Base-by-base conservation (phyloP, 768 basidiomycete species). In the Glaciozyma martinii region DNA sequence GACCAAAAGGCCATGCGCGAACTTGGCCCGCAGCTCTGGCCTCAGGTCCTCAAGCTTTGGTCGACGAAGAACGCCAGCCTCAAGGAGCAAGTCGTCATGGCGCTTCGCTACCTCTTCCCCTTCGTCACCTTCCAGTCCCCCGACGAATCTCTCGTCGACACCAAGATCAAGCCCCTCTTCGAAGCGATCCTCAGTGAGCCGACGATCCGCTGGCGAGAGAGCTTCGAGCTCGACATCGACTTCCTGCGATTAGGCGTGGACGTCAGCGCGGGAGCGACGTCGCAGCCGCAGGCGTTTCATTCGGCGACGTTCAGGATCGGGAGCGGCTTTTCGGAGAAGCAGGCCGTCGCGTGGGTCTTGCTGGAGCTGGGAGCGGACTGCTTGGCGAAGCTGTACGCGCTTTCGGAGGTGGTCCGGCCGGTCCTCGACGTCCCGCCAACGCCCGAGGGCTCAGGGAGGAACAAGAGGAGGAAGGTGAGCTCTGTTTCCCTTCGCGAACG, bases 1-100 rank as follows among this genome's bases (percentile, higher is more conserved):
- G 81, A 78, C 63, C 83, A 81, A 49, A 73, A 79, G 12, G 80
- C 82, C 3, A 82, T 89, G 44, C 79, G 81, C 12, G 75, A 75
- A 23, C 86, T 89, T 68, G 87, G 88, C 0, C 76, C 78, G 7
- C 76, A 77, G 33, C 78, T 85, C 2, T 89, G 91, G 85, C 77
- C 83, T 54, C 75, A 76, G 3, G 72, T 97, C 8, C 79, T 91
- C 4, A 77, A 77, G 3, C 76, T 94, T 30, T 95, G 90, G 90
- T 80, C 81, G 3, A 86, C 86, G 23, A 90, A 89, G 77, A 86
- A 85, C 75, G 85, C 82, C 64, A 75, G 80, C 12, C 78, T 87
- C 70, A 91, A 92, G 74, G 91, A 93, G 75, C 82, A 84, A 52
- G 78, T 97, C 23, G 79, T 92, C 33, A 80, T 85, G n/a, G 80